Evolutionary conservation across 2,329 filamentous ascomycete species (phyloP), one percentile per base, ranked within the genome.

Genomic region (Diaporthe nobilis): DNA sequence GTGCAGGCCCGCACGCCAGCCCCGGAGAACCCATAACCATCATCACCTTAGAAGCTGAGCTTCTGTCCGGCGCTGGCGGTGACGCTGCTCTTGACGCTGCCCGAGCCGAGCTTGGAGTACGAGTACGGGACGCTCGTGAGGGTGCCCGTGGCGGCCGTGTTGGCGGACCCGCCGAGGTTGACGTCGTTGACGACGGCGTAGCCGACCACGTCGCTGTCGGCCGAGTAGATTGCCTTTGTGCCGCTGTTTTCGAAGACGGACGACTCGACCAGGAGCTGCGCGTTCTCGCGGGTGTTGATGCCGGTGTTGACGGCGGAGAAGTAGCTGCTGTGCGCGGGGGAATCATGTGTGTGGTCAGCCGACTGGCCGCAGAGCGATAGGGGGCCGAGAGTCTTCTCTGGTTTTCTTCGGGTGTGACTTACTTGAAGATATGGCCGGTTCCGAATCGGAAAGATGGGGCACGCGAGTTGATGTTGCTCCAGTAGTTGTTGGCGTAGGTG

Each of bases 401-500:
- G 12, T 9, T 5, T 3, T 9, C 9, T 13, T 47, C n/a, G 2
- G 2, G 3, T 10, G 9, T n/a, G 9, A 53, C 65, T 25, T 53
- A 68, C 65, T 68, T 68, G 65, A 68, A 87, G 80, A 88, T 82
- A 84, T 94, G 92, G 12, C 85, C 91, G 42, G 90, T 93, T 34
- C 92, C 92, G 84, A 94, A 94, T 78, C 92, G 91, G 82, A 93
- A 81, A 4, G 88, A 90, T 5, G 92, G 92, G 0, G 84, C 85
- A 73, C 92, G 92, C 13, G 89, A 92, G 87, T 92, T 91, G 81
- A 93, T 83, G 85, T 93, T 92, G 78, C 81, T 80, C 87, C 88
- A 93, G 86, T 75, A 75, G 88, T 94, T 94, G 86, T 93, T 90
- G 84, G 88, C 87, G 82, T 92, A 92, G 75, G 92, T 94, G 72